phyloP scores from a whole-genome alignment of 2,329 filamentous ascomycete genomes.

The Alternaria sp. region DNA sequence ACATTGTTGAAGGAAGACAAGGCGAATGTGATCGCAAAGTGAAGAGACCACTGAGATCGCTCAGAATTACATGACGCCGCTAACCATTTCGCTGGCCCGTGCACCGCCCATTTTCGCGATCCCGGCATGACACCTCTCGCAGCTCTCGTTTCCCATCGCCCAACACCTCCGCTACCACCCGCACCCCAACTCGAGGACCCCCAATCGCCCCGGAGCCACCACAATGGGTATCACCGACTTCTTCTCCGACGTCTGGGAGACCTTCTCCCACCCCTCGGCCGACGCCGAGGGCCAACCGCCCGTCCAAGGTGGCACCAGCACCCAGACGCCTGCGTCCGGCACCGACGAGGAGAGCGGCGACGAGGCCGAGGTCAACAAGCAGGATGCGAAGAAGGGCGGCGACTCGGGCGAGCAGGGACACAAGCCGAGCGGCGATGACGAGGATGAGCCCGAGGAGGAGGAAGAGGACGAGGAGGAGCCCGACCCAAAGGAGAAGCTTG shows the following conservation, averaged over 20 bases:
- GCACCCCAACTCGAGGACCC: conserved; percentile 24
- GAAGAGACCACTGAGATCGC: conserved; percentile 24
- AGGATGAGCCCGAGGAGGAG: conserved; percentile 78
- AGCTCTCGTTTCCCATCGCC: conserved; percentile 28
- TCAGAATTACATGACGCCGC: conserved; percentile 31
- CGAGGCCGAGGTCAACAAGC: conserved; percentile 53
- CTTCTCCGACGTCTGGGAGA: conserved; percentile 69
- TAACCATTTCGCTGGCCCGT: conserved; percentile 19
- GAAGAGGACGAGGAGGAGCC: conserved; percentile 82
- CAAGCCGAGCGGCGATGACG: conserved; percentile 56
- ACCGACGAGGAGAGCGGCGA: conserved; percentile 51
- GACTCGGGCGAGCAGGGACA: conserved; percentile 57
- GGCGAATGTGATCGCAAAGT: background rate
- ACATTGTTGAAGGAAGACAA: background rate
- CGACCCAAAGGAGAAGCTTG: conserved; percentile 85
- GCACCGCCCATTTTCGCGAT: conserved; percentile 30
- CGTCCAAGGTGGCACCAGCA: conserved; percentile 48
- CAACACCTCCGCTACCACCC: conserved; percentile 14
- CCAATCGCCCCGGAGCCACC: conserved; percentile 41
- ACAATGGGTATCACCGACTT: conserved; percentile 69
- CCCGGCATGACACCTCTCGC: conserved; percentile 22
- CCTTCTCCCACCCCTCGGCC: conserved; percentile 59
- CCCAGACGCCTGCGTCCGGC: conserved; percentile 48
- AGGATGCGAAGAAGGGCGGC: conserved; percentile 48
- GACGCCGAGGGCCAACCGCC: conserved; percentile 53